These are phyloP conservation scores for thale cress (Arabidopsis thaliana) DNA, from an alignment of 345 rosid species.

Conservation along the genomic window DNA sequence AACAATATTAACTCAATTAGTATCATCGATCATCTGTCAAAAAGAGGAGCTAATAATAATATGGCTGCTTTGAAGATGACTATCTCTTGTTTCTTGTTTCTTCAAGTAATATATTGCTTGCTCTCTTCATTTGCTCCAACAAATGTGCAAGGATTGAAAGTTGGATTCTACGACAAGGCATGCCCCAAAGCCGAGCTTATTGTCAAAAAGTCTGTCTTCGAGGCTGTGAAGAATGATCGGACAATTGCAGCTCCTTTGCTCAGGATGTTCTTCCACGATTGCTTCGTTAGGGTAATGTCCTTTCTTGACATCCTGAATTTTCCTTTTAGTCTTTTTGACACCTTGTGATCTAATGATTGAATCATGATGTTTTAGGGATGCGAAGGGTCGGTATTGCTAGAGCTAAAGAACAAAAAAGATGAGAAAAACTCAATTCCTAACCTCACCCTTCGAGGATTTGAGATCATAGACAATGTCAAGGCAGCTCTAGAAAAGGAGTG, in stretches of 20 bases:
- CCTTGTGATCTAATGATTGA: neutral
- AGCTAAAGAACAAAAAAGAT: conserved; percentile 51
- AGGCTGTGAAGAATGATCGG: conserved; percentile 51
- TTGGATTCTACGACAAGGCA: conserved; percentile 58
- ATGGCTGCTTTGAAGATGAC: conserved; percentile 49
- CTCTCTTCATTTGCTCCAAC: conserved; percentile 36
- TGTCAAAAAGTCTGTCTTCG: conserved; percentile 41
- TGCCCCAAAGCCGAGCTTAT: conserved; percentile 61
- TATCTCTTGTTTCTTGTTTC: conserved; percentile 35
- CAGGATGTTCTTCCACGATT: conserved; percentile 85
- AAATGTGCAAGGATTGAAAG: conserved; percentile 47
- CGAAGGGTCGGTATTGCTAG: conserved; percentile 74
- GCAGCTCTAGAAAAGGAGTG: conserved; percentile 66
- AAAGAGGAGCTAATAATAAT: conserved; percentile 3
- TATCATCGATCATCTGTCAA: conserved; percentile 15
- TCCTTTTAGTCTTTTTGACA: neutral
- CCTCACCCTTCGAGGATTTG: conserved; percentile 61
- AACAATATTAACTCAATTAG: conserved; percentile 3
- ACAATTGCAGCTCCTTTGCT: conserved; percentile 64
- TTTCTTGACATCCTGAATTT: neutral
- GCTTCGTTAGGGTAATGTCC: conserved; percentile 66
- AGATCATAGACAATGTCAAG: conserved; percentile 64
- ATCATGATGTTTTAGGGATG: conserved; percentile 62
- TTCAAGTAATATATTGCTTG: conserved; percentile 36
- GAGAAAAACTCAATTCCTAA: conserved; percentile 67